Percentiles rank a stretch among this genome's conserved stretches.
Conservation (phyloP, 1,284 basidiomycete species). For the Naganishia sp. region DNA sequence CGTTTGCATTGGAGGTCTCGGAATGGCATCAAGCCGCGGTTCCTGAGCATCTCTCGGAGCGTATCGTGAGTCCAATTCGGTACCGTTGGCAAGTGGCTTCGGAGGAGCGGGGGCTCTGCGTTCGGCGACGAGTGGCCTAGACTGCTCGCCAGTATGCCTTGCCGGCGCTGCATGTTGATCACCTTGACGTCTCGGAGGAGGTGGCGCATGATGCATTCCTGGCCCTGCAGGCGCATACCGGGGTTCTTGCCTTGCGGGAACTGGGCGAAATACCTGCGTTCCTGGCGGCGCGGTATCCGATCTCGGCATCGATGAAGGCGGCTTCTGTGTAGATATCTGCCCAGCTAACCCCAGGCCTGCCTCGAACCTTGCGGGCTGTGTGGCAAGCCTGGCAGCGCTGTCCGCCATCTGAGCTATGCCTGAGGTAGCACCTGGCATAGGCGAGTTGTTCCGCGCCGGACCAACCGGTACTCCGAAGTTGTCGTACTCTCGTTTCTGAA, state of each 20-base stretch:
- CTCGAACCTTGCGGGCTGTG: conserved; percentile 67
- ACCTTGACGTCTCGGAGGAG: not conserved
- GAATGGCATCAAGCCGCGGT: not conserved
- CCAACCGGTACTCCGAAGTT: conserved; percentile 40
- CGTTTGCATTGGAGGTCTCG: conserved; percentile 23
- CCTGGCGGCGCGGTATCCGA: conserved; percentile 35
- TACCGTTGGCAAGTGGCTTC: conserved; percentile 53
- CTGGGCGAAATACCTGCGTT: conserved; percentile 32
- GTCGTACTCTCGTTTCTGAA: conserved; percentile 81
- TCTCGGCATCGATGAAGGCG: conserved; percentile 14
- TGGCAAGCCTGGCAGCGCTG: conserved; percentile 32
- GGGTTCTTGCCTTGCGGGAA: conserved; percentile 29
- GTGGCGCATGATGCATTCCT: conserved; percentile 1
- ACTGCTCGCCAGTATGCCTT: conserved; percentile 20
- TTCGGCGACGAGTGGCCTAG: conserved; percentile 43
- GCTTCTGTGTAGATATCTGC: conserved; percentile 33
- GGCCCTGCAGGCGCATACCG: conserved; percentile 17
- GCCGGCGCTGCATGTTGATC: conserved; percentile 6
- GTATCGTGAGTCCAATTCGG: conserved; percentile 5
- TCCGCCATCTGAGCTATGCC: conserved; percentile 23
- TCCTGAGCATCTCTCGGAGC: conserved; percentile 8
- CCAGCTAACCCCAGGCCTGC: conserved; percentile 83
- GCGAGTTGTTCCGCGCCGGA: conserved; percentile 2
- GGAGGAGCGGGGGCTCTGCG: conserved; percentile 53
- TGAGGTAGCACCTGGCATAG: conserved; percentile 9